These are phyloP conservation scores for Parietaria judaica DNA, from an alignment of 306 rosid genomes.

Conservation along the genomic window DNA sequence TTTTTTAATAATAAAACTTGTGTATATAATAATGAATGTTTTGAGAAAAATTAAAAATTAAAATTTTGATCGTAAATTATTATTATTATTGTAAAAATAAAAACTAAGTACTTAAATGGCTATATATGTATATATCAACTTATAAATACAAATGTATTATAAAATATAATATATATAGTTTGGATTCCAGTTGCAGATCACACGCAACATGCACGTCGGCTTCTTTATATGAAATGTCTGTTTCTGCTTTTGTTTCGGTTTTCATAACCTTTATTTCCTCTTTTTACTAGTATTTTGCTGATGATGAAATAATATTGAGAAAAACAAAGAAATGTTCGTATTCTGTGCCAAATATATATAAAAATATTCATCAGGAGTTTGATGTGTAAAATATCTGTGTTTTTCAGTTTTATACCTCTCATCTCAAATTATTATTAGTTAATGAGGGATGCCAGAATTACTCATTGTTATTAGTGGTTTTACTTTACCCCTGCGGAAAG, in stretches of 20 bases:
- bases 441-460: no score
- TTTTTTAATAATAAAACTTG: no score
- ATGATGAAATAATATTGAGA: not conserved
- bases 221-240: not conserved
- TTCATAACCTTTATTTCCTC: not conserved
- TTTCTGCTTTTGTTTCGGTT: conserved; percentile 12
- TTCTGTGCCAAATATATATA: not conserved
- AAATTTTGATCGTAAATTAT: no score
- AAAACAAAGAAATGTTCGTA: not conserved
- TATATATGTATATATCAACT: not conserved
- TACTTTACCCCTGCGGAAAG: no score
- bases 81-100: no score
- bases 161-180: not conserved
- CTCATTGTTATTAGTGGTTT: no score
- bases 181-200: conserved; percentile 17
- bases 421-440: no score
- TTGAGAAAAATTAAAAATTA: no score
- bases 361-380: not conserved
- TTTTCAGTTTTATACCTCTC: no score
- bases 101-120: no score
- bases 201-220: conserved; percentile 23
- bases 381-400: no score
- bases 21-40: no score
- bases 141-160: not conserved
- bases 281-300: not conserved